These are phyloP conservation scores for Ascoidea rubescens DNA, from an alignment of 805 yeast genomes.

Conservation along the genomic window DNA sequence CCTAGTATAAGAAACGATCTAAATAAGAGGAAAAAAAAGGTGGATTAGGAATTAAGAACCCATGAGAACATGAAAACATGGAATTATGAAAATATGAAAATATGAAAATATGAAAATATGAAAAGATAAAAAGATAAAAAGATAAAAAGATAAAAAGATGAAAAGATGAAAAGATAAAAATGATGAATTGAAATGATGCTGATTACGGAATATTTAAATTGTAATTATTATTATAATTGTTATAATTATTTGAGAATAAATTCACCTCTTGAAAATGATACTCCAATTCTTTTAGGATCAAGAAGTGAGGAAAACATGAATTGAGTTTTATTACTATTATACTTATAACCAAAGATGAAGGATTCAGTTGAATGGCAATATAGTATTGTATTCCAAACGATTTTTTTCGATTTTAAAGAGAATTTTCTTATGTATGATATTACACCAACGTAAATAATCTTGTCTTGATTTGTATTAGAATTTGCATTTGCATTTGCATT, in stretches of 20 bases:
- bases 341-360: slow-evolving; percentile 20
- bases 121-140: no score
- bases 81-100: no score
- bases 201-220: no score
- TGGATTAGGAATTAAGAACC: neutral
- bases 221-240: neutral
- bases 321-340: neutral
- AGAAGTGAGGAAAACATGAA: neutral
- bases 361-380: slow-evolving; percentile 27
- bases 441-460: slow-evolving; percentile 5
- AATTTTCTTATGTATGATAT: slow-evolving; percentile 1
- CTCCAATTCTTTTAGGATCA: neutral
- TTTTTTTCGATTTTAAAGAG: neutral
- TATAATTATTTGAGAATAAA: neutral
- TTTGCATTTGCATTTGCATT: slow-evolving; percentile 2
- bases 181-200: no score
- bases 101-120: neutral
- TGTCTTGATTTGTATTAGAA: neutral
- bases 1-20: no score
- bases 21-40: no score
- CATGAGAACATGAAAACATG: no score
- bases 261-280: neutral
- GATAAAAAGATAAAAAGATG: no score
- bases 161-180: no score
- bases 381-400: slow-evolving; percentile 9